A percentile compares a stretch with the other conserved stretches of the same genome.
phyloP scores from a whole-genome alignment of 1,284 basidiomycete species.

The Moesziomyces parantarcticus region DNA sequence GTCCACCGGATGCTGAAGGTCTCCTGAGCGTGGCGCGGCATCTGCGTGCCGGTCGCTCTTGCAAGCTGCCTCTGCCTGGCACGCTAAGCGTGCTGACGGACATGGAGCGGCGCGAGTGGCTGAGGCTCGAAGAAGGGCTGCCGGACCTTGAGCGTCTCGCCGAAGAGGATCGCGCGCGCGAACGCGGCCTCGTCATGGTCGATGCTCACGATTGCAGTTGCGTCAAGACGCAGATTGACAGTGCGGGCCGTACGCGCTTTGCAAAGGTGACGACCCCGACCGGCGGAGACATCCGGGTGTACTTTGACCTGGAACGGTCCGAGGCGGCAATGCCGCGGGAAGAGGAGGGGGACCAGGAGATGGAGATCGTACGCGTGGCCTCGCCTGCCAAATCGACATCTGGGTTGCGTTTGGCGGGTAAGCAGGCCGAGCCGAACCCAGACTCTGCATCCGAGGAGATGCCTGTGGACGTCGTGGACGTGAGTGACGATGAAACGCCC shows the following conservation, averaged over 20 bases:
- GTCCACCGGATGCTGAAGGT: not conserved
- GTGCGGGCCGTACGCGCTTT: slow-evolving; percentile 7
- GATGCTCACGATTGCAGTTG: slow-evolving; percentile 9
- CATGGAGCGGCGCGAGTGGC: slow-evolving; percentile 25
- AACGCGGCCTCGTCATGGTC: slow-evolving; percentile 24
- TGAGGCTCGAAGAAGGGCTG: slow-evolving; percentile 17
- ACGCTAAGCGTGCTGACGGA: slow-evolving; percentile 11
- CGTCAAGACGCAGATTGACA: slow-evolving; percentile 17
- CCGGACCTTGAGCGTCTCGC: slow-evolving; percentile 2
- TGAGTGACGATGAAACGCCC: not conserved
- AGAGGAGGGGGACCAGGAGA: slow-evolving; percentile 9
- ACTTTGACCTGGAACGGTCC: not conserved
- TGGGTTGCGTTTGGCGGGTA: slow-evolving; percentile 1
- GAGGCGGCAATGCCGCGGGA: slow-evolving; percentile 1
- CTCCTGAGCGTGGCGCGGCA: slow-evolving; percentile 12
- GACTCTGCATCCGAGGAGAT: not conserved
- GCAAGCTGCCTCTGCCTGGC: slow-evolving; percentile 15
- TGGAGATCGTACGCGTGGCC: slow-evolving; percentile 5
- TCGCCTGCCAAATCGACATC: slow-evolving; percentile 9
- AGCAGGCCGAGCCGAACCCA: not conserved
- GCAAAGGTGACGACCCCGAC: slow-evolving; percentile 2
- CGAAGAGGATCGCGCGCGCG: slow-evolving; percentile 16
- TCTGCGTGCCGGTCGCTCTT: slow-evolving; percentile 15
- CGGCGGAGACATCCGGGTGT: slow-evolving; percentile 20
- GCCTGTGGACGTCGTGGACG: not conserved